Conservation (phyloP, 2,329 filamentous ascomycete genomes). For the Aspergillus sp. region DNA sequence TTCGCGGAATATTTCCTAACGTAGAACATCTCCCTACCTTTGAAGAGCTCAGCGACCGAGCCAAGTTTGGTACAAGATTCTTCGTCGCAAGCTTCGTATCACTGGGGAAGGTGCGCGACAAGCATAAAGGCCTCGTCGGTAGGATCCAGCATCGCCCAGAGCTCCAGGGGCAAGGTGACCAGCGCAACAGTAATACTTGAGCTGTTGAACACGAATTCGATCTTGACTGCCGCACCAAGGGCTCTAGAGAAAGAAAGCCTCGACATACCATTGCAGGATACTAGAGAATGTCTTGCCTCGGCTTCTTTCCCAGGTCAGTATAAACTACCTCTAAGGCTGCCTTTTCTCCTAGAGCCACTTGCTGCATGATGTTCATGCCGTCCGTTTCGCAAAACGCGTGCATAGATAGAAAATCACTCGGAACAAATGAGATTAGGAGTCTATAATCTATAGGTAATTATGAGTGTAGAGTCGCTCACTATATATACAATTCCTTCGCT, state of each 20-base stretch:
- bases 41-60: too few relatives aligned
- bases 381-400: too few relatives aligned
- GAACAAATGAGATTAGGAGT: not conserved
- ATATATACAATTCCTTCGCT: not conserved
- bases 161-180: not conserved
- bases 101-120: not conserved
- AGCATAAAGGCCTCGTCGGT: not conserved
- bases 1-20: too few relatives aligned
- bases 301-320: too few relatives aligned
- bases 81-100: too few relatives aligned
- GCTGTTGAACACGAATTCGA: not conserved
- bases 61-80: too few relatives aligned
- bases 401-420: too few relatives aligned
- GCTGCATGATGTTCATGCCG: too few relatives aligned
- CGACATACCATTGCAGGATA: not conserved
- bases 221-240: not conserved
- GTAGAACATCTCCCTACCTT: too few relatives aligned
- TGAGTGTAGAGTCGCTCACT: not conserved
- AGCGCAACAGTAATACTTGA: not conserved
- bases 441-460: not conserved
- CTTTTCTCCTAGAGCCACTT: too few relatives aligned
- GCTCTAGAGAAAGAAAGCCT: not conserved
- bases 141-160: not conserved
- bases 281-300: too few relatives aligned
- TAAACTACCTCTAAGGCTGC: too few relatives aligned